Evolutionary conservation across 345 rosid genomes (phyloP), one percentile per base, ranked within the genome.

Genomic region (Boechera divaricarpa): DNA sequence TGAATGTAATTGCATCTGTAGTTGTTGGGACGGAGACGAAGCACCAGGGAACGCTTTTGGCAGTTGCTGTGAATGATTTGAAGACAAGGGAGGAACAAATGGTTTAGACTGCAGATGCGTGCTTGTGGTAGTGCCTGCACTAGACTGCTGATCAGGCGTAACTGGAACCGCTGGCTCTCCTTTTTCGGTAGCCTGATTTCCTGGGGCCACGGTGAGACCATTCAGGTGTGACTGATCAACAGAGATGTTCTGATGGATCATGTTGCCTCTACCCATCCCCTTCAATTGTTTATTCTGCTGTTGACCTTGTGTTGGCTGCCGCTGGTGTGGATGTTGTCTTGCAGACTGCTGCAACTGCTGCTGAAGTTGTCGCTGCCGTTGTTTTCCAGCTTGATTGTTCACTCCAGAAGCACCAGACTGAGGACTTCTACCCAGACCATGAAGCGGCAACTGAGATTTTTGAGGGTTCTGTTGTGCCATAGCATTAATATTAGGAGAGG

Each of bases 311-410:
- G 86, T 57, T 53, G 82, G 85, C 45, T 85, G 97, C 63, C 92
- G 86, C 80, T 90, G 93, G 72, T 89, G 95, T 82, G 97, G 98
- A 75, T 93, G 99, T 47, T 81, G 87, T 82, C 97, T 82, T 65
- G 88, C 96, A 81, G 98, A 73, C 78, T 93, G 96, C 76, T 86
- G 98, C 55, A 88, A 81, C 74, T 87, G 97, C 84, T 91, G 96
- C 80, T 82, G 95, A 70, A 76, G 91, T 69, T 86, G 96, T 24
- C 91, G 83, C 70, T 85, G 99, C 35, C 95, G 87, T 78, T 89
- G 99, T 88, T 91, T 96, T 67, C 88, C 96, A 58, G 82, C 81
- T 82, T 86, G 98, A 84, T 86, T 93, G 82, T 79, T 84, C 79
- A 85, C 73, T 64, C 92, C 91, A 76, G 85, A 76, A 63, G 81